Evolutionary conservation across 177 flowering plant genomes (phyloP), one percentile per base, ranked within the genome.

Genomic region (Vitis hybrid): DNA sequence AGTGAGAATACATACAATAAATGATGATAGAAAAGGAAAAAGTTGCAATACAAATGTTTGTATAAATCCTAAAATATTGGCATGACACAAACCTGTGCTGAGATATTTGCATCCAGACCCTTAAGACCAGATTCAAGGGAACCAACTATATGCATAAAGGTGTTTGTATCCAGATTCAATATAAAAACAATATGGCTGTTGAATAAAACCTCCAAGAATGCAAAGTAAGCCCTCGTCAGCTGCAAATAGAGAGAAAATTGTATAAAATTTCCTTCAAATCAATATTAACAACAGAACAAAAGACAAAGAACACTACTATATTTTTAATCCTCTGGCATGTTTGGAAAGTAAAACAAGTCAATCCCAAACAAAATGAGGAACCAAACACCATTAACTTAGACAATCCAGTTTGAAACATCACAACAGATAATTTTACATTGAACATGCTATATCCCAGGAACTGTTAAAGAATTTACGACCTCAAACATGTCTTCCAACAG

Each of bases 41-140:
- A 6, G 48, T 9, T n/a, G 46, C 6, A 58, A 14, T n/a, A 4
- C 1, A 7, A 9, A 30, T n/a, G 52, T 2, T 9, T 8, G 17
- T 27, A 55, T 10, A 19, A 49, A 67, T 14, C 15, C 50, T 15
- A 52, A 46, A 46, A 14, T 40, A 52, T 24, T 4, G 17, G 51
- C 54, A 73, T 12, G 27, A 56, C 11, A 76, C 74, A 52, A 21
- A 91, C 99, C 98, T 95, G 98, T 19, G 97, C 83, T 56, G 97
- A 93, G 75, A 93, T 95, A 76, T 69, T 84, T 56, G 89, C 57
- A 80, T 95, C 97, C 58, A 95, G 77, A 61, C 91, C 94, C 80
- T 90, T 93, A 48, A 95, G 87, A 60, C 99, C 99, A 69, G 98
- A 91, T 83, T 91, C 99, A 72, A 95, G 94, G 30, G 99, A 93